A percentile compares a stretch with the other conserved stretches of the same genome.
Conservation (phyloP, 164 flowering plant genomes). For the Protea cynaroides region DNA sequence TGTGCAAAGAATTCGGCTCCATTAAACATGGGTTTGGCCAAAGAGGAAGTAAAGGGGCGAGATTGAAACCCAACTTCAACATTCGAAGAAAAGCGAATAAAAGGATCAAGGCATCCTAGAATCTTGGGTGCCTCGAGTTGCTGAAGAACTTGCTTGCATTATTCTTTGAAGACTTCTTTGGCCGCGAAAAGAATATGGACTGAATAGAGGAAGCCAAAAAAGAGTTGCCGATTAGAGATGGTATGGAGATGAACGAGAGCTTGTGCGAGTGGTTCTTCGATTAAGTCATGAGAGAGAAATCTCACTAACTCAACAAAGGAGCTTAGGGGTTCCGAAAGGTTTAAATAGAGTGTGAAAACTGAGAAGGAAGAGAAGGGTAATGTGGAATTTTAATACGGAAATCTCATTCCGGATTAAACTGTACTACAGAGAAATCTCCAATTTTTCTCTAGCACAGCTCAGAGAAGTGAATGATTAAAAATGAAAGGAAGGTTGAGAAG, state of each 20-base stretch:
- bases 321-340: no score
- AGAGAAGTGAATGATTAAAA: no score
- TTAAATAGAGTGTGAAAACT: no score
- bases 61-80: conserved; percentile 35
- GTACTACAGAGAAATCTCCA: no score
- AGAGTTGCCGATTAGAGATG: conserved; percentile 39
- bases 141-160: conserved; percentile 9
- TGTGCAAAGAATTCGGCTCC: no score
- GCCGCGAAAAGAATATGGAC: conserved; percentile 32
- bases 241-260: conserved; percentile 45
- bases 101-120: conserved; percentile 36
- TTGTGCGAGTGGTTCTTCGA: conserved; percentile 24
- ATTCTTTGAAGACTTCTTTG: conserved; percentile 27
- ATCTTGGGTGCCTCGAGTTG: conserved; percentile 27
- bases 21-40: conserved; percentile 43
- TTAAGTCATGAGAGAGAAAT: conserved; percentile 44
- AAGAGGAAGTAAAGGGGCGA: conserved; percentile 35
- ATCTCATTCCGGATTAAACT: neutral
- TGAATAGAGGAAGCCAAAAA: conserved; percentile 45
- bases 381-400: neutral
- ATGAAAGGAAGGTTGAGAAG: no score
- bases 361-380: neutral
- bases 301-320: no score
- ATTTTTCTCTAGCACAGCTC: no score
- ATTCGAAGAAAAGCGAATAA: conserved; percentile 45